phyloP scores from a whole-genome alignment of 2,329 filamentous ascomycete species.

The Fusarium fracticaudum region DNA sequence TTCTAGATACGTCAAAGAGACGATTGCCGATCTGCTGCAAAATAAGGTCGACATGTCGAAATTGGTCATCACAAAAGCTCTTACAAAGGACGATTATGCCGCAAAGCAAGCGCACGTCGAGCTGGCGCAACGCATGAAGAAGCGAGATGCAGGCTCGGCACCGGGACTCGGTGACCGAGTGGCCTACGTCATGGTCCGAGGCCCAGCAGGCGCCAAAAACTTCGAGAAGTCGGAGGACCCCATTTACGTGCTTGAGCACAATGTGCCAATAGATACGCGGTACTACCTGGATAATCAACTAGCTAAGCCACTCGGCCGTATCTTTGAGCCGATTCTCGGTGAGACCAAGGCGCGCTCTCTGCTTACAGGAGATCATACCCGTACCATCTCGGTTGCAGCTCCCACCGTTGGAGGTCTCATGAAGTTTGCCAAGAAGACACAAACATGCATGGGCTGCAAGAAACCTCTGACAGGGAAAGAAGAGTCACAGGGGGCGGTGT shows the following conservation, averaged over 20 bases:
- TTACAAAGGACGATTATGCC: constrained; percentile 89
- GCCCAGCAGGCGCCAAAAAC: constrained; percentile 87
- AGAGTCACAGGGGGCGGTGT: constrained; percentile 87
- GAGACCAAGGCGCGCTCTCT: constrained; percentile 90
- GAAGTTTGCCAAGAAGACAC: constrained; percentile 98
- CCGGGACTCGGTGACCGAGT: constrained; percentile 94
- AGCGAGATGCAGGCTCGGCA: constrained; percentile 93
- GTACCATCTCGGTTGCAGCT: constrained; percentile 91
- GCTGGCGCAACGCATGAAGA: constrained; percentile 94
- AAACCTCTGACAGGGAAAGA: constrained; percentile 85
- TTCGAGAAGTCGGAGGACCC: constrained; percentile 98
- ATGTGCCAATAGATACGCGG: constrained; percentile 95
- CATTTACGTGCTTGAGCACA: constrained; percentile 96
- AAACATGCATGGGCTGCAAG: constrained; percentile 99
- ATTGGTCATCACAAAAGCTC: constrained; percentile 96
- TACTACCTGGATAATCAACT: constrained; percentile 99
- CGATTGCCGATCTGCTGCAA: constrained; percentile 92
- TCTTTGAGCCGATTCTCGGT: constrained; percentile 97
- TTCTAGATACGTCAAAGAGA: constrained; percentile 90
- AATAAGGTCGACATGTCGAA: constrained; percentile 99
- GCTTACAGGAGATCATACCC: constrained; percentile 91
- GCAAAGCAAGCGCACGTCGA: constrained; percentile 97
- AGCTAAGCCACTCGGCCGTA: constrained; percentile 90
- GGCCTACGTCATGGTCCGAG: constrained; percentile 97
- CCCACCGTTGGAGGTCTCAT: constrained; percentile 93